Conservation (phyloP, 106 monocot species). For the Posidonia australis region DNA sequence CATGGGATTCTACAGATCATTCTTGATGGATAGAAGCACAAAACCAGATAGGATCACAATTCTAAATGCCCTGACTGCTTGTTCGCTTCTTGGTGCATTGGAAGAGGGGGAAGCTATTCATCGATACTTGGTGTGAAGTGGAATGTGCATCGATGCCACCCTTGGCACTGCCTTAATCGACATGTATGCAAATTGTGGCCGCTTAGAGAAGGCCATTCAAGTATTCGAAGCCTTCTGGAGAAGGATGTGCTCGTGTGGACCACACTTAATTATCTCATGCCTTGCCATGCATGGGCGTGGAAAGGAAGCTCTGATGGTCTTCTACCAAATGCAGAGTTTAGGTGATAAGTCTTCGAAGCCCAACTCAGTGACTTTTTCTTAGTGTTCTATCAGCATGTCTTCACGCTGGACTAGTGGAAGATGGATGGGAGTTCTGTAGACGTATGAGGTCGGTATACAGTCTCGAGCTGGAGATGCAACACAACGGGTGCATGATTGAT, state of each 20-base stretch:
- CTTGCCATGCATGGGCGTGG: constrained; percentile 26
- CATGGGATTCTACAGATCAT: constrained; percentile 5
- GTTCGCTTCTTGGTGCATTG: constrained; percentile 3
- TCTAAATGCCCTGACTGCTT: constrained; percentile 1
- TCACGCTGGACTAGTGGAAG: constrained; percentile 29
- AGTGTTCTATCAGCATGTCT: constrained; percentile 24
- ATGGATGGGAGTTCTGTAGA: constrained; percentile 10
- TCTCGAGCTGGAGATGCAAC: constrained; percentile 4
- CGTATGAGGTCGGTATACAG: constrained; percentile 4
- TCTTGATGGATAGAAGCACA: not conserved
- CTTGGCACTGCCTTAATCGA: constrained; percentile 28
- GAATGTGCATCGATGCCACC: constrained; percentile 5
- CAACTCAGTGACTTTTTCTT: constrained; percentile 19
- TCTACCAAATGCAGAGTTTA: constrained; percentile 9
- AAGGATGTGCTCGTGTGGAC: constrained; percentile 20
- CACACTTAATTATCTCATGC: constrained; percentile 24
- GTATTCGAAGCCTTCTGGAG: constrained; percentile 20
- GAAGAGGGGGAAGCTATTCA: constrained; percentile 8
- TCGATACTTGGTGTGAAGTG: constrained; percentile 1
- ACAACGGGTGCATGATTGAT: constrained; percentile 26
- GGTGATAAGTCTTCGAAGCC: constrained; percentile 7
- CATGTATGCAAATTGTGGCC: constrained; percentile 33
- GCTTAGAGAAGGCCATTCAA: constrained; percentile 14
- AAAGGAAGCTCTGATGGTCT: constrained; percentile 7
- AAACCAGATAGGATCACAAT: constrained; percentile 15